Conservation (phyloP, 345 rosid genomes). For the Dovyalis caffra region DNA sequence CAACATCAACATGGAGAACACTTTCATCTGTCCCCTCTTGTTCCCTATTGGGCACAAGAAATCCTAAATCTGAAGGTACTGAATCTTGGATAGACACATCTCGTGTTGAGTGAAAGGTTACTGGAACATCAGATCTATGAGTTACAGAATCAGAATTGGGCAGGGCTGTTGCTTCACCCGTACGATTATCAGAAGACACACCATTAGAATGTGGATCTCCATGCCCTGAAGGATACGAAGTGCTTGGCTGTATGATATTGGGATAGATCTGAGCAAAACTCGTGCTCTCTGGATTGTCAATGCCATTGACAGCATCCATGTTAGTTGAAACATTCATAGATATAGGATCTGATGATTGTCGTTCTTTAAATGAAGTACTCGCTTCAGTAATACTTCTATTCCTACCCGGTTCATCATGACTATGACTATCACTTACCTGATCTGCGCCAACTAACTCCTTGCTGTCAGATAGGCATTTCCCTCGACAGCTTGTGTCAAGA, state of each 20-base stretch:
- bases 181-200: constrained; percentile 30
- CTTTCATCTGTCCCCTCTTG: constrained; percentile 35
- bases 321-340: constrained; percentile 44
- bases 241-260: constrained; percentile 27
- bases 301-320: constrained; percentile 46
- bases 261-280: constrained; percentile 35
- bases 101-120: constrained; percentile 18
- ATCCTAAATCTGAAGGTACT: constrained; percentile 48
- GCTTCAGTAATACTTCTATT: constrained; percentile 40
- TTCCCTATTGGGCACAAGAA: constrained; percentile 48
- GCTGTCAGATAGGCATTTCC: constrained; percentile 35
- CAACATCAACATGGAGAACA: constrained; percentile 50
- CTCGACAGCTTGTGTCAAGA: constrained; percentile 25
- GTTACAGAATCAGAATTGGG: constrained; percentile 29
- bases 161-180: constrained; percentile 24
- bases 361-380: constrained; percentile 43
- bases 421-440: constrained; percentile 43
- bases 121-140: constrained; percentile 30
- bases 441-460: constrained; percentile 38
- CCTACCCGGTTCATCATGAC: constrained; percentile 37
- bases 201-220: constrained; percentile 28
- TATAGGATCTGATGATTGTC: constrained; percentile 45
- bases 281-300: constrained; percentile 39
- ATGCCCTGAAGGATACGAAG: constrained; percentile 30
- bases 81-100: constrained; percentile 36